Percentiles rank a stretch among this genome's conserved stretches.
Evolutionary conservation across 140 eudicot species (phyloP).

Genomic region (Bidens hawaiensis): DNA sequence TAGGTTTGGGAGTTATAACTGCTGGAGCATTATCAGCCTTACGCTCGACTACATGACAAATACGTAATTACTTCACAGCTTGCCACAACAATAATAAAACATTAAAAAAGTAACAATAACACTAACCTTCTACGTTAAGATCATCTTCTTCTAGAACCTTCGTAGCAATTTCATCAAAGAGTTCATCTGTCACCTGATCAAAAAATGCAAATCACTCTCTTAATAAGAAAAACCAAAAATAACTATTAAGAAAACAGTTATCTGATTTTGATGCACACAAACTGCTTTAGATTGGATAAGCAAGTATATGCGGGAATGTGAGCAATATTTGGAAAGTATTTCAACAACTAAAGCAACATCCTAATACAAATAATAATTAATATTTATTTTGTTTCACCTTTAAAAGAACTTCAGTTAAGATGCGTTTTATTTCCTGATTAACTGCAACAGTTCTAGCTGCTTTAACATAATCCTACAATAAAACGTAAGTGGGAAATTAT

Average conservation of each 20-base stretch:
- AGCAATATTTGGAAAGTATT: background rate
- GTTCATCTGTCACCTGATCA: conserved; percentile 92
- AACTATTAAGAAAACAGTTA: background rate
- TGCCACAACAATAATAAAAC: background rate
- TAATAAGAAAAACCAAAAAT: conserved; percentile 11
- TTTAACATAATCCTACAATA: conserved; percentile 69
- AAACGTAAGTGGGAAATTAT: background rate
- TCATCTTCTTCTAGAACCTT: conserved; percentile 75
- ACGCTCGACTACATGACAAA: conserved; percentile 33
- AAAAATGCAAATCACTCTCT: conserved; percentile 20
- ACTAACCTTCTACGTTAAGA: conserved; percentile 50
- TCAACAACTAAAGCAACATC: conserved; percentile 2
- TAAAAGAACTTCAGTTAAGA: conserved; percentile 82
- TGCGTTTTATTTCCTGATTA: conserved; percentile 88
- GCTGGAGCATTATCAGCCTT: conserved; percentile 35
- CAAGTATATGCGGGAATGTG: background rate
- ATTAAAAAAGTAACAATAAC: background rate
- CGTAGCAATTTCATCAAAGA: conserved; percentile 93
- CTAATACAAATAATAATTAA: background rate
- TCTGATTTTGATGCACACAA: background rate
- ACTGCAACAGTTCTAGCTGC: conserved; percentile 89
- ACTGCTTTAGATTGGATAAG: background rate
- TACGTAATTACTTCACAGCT: conserved; percentile 1
- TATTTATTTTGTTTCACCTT: conserved; percentile 47
- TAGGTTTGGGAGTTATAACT: conserved; percentile 48